A percentile compares a stretch with the other conserved stretches of the same genome.
Evolutionary conservation across 2,329 filamentous ascomycete species (phyloP).

Genomic region (Cladosporium sp.): DNA sequence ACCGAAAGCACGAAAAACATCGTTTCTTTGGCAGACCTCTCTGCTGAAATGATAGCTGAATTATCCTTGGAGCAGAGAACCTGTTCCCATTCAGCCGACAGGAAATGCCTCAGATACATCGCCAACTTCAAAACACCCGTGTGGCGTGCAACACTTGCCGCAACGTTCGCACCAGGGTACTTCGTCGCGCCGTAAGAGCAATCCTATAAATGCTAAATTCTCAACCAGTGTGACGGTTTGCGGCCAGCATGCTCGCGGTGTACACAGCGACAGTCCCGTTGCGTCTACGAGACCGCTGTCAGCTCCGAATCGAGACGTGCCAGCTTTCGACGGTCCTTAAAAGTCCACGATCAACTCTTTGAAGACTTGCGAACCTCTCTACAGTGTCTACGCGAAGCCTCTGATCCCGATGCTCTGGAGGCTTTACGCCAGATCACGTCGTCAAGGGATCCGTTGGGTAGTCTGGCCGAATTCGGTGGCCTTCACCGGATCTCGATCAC

Average conservation of each 20-base stretch:
- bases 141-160: not conserved
- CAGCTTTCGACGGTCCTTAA: not conserved
- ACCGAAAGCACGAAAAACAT: no score
- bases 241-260: conserved; percentile 1
- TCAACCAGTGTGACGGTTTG: not conserved
- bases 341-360: not conserved
- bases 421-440: not conserved
- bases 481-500: not conserved
- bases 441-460: not conserved
- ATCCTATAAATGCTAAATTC: not conserved
- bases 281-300: not conserved
- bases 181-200: not conserved
- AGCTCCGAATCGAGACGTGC: not conserved
- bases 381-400: not conserved
- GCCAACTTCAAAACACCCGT: not conserved
- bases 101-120: not conserved
- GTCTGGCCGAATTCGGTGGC: not conserved
- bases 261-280: not conserved
- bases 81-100: no score
- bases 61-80: no score
- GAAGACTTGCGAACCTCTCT: not conserved
- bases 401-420: not conserved
- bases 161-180: not conserved
- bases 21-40: no score
- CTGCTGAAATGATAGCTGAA: no score